Evolutionary conservation across 1,139 yeast genomes (phyloP), one percentile per base, ranked within the genome.

Genomic region (Kodamaea fungicola): DNA sequence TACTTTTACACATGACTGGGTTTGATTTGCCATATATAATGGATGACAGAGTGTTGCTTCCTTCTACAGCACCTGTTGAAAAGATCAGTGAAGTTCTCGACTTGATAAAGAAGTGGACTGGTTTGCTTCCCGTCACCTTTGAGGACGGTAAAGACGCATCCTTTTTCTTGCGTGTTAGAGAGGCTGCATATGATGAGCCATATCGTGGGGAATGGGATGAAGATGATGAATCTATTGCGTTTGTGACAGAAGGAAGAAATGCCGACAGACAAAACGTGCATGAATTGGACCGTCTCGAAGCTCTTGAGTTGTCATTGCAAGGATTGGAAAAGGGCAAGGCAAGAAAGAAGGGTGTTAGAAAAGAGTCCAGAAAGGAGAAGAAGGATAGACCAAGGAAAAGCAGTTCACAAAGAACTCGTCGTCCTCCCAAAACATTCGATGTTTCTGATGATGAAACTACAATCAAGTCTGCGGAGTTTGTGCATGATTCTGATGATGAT

Each of bases 401-500:
- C 37, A 40, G 24, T 7, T 10, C 43, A 3, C 37, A 33, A 26
- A 30, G 32, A 13, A 16, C 35, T 29, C 50, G 51, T 27, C 50
- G 54, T 19, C 53, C 52, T 2, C 58, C 56, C 7, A 37, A 41
- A 13, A 40, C 52, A 8, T 46, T 49, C 37, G 34, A 43, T 19
- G 51, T 54, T 21, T 51, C 58, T 2, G 62, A 55, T 26, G 57
- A 54, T 26, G 57, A 49, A 30, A 39, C 37, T 2, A 47, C 53
- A 2, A 35, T 60, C 22, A 62, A 67, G 35, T 77, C 83, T 0
- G 59, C 80, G 2, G 82, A 77, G 43, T 78, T 62, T 47, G 74
- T 84, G 31, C 67, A 67, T 41, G 81, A 74, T 37, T 80, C 86
- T 0, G 90, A 83, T 51, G 88, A 83, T 49, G 83, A 77, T 16